Evolutionary conservation across 371 early-diverging fungal species (phyloP).

Genomic region (Cokeromyces recurvatus): DNA sequence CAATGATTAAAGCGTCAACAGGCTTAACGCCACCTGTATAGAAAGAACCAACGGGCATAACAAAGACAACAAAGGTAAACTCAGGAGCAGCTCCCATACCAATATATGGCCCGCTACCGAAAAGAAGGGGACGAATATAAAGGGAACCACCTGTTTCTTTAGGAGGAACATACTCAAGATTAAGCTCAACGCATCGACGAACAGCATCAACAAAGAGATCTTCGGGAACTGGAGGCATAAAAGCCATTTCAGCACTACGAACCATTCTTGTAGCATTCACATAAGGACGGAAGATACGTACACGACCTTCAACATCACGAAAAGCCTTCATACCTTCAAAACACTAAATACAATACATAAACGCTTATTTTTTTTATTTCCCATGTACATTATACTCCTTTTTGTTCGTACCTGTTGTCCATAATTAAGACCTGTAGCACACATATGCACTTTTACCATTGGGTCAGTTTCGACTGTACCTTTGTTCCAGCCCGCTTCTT

Average conservation of each 20-base stretch:
- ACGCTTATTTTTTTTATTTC: too few relatives aligned
- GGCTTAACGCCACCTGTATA: conserved; percentile 69
- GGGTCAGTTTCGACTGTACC: conserved; percentile 54
- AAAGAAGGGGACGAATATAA: conserved; percentile 67
- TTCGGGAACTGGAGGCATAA: conserved; percentile 64
- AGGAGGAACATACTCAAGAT: conserved; percentile 73
- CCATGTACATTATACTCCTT: too few relatives aligned
- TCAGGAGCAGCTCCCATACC: conserved; percentile 67
- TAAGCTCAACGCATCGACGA: conserved; percentile 52
- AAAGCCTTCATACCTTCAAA: conserved; percentile 87
- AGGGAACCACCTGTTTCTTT: conserved; percentile 59
- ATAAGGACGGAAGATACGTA: conserved; percentile 74
- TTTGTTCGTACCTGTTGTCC: conserved; percentile 77
- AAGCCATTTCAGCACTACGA: conserved; percentile 49
- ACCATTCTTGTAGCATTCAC: conserved; percentile 68
- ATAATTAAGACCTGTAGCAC: conserved; percentile 65
- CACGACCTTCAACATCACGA: conserved; percentile 65
- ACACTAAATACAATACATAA: conserved; percentile 39
- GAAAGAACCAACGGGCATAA: conserved; percentile 67
- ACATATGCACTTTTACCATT: conserved; percentile 45
- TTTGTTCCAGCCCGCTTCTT: conserved; percentile 59
- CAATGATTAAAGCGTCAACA: conserved; percentile 64
- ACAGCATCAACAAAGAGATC: conserved; percentile 67
- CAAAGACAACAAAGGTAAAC: conserved; percentile 69
- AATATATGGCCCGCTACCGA: conserved; percentile 69